Base-by-base conservation (phyloP, 768 basidiomycete species). In the Clathrus columnatus region DNA sequence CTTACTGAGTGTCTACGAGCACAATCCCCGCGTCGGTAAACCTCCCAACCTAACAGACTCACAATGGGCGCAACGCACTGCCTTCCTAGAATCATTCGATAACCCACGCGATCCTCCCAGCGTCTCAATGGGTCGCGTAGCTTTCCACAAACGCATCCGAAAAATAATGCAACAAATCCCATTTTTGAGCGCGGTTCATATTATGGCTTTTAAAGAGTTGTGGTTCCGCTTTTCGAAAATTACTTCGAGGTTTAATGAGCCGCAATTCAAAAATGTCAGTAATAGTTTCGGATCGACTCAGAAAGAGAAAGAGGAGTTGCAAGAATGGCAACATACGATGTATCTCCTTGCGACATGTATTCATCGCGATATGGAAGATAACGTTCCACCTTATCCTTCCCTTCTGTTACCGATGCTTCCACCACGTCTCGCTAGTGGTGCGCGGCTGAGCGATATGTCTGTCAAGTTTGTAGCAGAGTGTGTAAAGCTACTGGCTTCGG, bases 281-380 rank as follows among this genome's bases (percentile, higher is more conserved):
- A 29, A 4, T 4, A 20, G 49, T 14, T 30, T 8, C 46, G 10
- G 20, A 10, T 8, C 46, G 20, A 48, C 49, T 6, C 49, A 30
- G 16, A 36, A n/a, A 11, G 51, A 53, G 24, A 54, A 23, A 17
- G 52, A 54, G 17, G 41, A 45, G 5, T 46, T 54, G n/a, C 18
- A 55, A 1, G 54, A 91, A 61, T 96, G 92, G 91, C 85, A 88
- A 62, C 91, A 93, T 64, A 71, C 90, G 10, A 83, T 87, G 0
- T 70, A 89, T 18, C 89, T 87, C 68, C 71, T 93, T 36, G 81
- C 87, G 2, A 79, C 87, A n/a, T 82, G 83, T 36, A 85, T 85
- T 5, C 72, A 79, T 6, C 83, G 83, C 57, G 70, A 80, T 23
- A 69, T 74, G 36, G 80, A 84, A 17, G 70, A 73, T 43, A 30